Percentiles rank a stretch among this genome's conserved stretches.
Evolutionary conservation across 805 yeast species (phyloP).

Genomic region (Suhomyces sp.): DNA sequence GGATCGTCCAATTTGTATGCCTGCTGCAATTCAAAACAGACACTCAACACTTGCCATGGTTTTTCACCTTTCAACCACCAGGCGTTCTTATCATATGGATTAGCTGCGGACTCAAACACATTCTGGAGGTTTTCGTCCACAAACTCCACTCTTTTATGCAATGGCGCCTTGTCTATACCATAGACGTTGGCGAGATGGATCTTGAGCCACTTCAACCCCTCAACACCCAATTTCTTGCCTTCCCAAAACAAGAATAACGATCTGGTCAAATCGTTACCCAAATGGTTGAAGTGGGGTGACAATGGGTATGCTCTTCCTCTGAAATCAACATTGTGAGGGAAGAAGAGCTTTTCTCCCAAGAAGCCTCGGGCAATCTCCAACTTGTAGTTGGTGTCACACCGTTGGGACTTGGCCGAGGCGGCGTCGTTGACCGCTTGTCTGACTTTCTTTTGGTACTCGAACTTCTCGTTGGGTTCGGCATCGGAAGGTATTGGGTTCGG

Average conservation of each 20-base stretch:
- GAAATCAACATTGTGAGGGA: constrained; percentile 79
- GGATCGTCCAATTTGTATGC: constrained; percentile 66
- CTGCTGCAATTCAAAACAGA: constrained; percentile 62
- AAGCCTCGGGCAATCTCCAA: constrained; percentile 91
- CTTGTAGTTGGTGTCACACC: constrained; percentile 93
- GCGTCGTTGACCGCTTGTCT: constrained; percentile 57
- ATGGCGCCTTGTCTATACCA: constrained; percentile 72
- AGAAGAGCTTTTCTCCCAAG: constrained; percentile 70
- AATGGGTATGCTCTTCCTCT: constrained; percentile 84
- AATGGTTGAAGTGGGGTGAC: constrained; percentile 76
- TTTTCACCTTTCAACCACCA: constrained; percentile 78
- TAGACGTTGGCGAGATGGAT: constrained; percentile 70
- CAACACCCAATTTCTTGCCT: constrained; percentile 62
- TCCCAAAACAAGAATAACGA: constrained; percentile 73
- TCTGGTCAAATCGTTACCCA: constrained; percentile 77
- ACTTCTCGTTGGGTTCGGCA: constrained; percentile 68
- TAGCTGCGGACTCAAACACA: constrained; percentile 54
- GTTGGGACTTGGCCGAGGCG: constrained; percentile 70
- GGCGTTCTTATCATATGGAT: constrained; percentile 55
- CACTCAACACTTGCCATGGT: constrained; percentile 79
- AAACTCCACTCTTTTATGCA: constrained; percentile 59
- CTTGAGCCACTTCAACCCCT: constrained; percentile 71
- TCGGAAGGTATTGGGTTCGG: constrained; percentile 54
- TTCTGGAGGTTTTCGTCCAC: constrained; percentile 56
- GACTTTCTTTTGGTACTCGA: constrained; percentile 64